phyloP scores from a whole-genome alignment of 768 basidiomycete genomes.

The Dentipellis sp. region DNA sequence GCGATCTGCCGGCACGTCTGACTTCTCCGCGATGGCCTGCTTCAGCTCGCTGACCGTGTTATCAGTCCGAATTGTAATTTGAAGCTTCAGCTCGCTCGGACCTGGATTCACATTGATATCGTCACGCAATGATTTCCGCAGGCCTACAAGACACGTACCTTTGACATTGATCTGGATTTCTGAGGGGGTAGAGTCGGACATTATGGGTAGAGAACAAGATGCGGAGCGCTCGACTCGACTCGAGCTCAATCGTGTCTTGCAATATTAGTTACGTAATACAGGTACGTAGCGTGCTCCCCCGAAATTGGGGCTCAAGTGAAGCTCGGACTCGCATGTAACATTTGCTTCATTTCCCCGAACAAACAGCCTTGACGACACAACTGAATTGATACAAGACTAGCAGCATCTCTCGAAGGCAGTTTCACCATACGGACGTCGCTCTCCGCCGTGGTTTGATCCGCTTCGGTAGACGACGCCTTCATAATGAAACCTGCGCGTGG shows the following conservation, averaged over 20 bases:
- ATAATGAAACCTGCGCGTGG: no score
- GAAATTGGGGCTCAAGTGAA: not conserved
- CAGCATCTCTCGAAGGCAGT: no score
- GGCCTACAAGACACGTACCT: slow-evolving; percentile 28
- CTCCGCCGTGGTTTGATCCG: no score
- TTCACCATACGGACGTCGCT: no score
- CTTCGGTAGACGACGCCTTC: no score
- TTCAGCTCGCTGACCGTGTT: slow-evolving; percentile 91
- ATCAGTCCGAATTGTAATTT: slow-evolving; percentile 70
- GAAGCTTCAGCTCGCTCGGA: slow-evolving; percentile 87
- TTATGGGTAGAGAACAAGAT: not conserved
- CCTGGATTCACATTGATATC: slow-evolving; percentile 31
- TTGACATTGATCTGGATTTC: slow-evolving; percentile 66
- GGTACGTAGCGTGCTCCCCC: not conserved
- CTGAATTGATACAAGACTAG: no score
- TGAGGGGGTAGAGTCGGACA: slow-evolving; percentile 15
- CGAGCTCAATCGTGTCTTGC: not conserved
- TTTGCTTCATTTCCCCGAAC: no score
- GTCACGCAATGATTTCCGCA: not conserved
- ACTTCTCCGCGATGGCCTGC: slow-evolving; percentile 76
- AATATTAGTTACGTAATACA: not conserved
- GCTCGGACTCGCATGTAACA: no score
- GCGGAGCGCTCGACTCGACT: not conserved
- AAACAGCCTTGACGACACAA: no score
- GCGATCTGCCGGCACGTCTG: slow-evolving; percentile 77